Evolutionary conservation across 1,284 basidiomycete species (phyloP).

Genomic region (Melampsora americana): DNA sequence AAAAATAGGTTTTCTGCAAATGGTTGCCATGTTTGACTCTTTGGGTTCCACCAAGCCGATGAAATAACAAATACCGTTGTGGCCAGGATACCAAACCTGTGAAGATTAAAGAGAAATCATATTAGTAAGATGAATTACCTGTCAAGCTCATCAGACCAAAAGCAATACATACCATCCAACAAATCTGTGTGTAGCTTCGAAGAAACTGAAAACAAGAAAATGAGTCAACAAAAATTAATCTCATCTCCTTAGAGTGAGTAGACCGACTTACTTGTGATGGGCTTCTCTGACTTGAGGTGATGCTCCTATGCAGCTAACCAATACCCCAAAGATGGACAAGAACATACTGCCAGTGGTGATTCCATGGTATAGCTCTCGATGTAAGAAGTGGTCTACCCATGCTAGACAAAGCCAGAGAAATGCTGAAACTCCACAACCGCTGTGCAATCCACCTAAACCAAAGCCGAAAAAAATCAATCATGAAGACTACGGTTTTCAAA

Average conservation of each 20-base stretch:
- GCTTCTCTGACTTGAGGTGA: constrained; percentile 70
- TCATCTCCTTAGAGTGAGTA: background rate
- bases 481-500: background rate
- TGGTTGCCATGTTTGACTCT: constrained; percentile 62
- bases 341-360: constrained; percentile 59
- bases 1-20: constrained; percentile 59
- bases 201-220: constrained; percentile 58
- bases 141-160: constrained; percentile 47
- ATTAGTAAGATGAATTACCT: background rate
- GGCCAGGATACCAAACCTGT: constrained; percentile 64
- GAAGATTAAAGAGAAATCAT: constrained; percentile 53
- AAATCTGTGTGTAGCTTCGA: constrained; percentile 71
- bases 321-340: constrained; percentile 60
- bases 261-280: constrained; percentile 65
- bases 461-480: background rate
- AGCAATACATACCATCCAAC: constrained; percentile 67
- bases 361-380: constrained; percentile 60
- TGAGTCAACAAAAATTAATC: constrained; percentile 16
- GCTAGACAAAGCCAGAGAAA: constrained; percentile 55
- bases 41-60: constrained; percentile 62
- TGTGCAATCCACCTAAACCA: constrained; percentile 66
- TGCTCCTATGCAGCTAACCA: constrained; percentile 62
- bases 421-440: constrained; percentile 67
- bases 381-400: constrained; percentile 64
- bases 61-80: constrained; percentile 68